Evolutionary conservation across 441 rosid species (phyloP).

Genomic region (Brassica balearica): DNA sequence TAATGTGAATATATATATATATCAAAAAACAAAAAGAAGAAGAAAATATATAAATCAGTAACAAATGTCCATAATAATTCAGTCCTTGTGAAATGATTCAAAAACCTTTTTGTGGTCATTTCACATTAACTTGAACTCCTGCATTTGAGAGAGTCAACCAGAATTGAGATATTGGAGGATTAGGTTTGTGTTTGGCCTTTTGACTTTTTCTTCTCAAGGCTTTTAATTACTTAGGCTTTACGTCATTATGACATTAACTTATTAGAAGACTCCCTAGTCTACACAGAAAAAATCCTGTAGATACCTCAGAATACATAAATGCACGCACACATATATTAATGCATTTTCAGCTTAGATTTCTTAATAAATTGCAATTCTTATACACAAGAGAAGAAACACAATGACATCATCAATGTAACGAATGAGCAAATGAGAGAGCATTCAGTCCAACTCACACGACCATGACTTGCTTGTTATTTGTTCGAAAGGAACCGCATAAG

Average conservation of each 20-base stretch:
- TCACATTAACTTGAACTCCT: constrained; percentile 27
- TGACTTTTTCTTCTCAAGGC: constrained; percentile 31
- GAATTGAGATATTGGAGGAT: constrained; percentile 40
- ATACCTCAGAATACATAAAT: background rate
- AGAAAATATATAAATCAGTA: background rate
- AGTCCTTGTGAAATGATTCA: constrained; percentile 7
- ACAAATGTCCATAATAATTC: constrained; percentile 14
- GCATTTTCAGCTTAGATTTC: constrained; percentile 14
- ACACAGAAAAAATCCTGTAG: background rate
- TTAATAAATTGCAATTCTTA: constrained; percentile 9
- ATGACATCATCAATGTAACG: constrained; percentile 23
- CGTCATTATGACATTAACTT: constrained; percentile 38
- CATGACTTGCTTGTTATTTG: constrained; percentile 40
- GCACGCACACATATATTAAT: background rate
- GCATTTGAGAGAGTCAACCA: constrained; percentile 38
- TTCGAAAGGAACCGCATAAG: constrained; percentile 56
- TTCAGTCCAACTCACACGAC: constrained; percentile 43
- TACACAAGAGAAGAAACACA: constrained; percentile 1
- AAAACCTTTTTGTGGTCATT: constrained; percentile 11
- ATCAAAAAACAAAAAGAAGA: too few species aligned
- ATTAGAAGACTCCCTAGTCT: background rate
- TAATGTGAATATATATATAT: background rate
- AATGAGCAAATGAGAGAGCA: background rate
- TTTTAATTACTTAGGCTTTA: constrained; percentile 31
- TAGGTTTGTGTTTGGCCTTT: constrained; percentile 43